Conservation (phyloP, 2,329 filamentous ascomycete species). For the Xylariomycetidae sp. region DNA sequence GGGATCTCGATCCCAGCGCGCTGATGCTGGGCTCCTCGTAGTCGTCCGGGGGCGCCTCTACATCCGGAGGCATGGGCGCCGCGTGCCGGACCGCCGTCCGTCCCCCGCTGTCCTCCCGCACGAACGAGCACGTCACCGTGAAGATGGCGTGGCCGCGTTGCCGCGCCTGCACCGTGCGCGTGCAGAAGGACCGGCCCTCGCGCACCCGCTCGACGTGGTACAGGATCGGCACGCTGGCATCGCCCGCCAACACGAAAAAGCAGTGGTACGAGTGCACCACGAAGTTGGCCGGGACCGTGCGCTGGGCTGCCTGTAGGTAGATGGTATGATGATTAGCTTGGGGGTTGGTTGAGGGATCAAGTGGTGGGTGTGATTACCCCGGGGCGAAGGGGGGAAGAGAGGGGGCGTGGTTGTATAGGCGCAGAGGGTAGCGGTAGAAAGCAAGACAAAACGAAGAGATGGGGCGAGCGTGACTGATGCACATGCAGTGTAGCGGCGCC, state of each 20-base stretch:
- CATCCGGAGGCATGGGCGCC: conserved; percentile 48
- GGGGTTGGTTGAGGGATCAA: no score
- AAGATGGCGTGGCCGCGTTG: conserved; percentile 89
- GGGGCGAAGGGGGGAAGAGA: no score
- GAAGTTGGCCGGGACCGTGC: conserved; percentile 77
- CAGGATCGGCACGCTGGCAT: conserved; percentile 77
- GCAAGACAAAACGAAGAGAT: no score
- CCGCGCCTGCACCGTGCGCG: conserved; percentile 90
- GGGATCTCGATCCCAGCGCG: conserved; percentile 37
- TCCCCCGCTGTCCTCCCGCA: conserved; percentile 57
- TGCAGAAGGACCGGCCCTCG: conserved; percentile 84
- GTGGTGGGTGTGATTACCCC: no score
- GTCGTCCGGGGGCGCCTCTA: conserved; percentile 34
- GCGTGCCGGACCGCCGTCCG: conserved; percentile 59
- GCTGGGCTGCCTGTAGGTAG: conserved; percentile 69
- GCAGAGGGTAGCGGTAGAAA: no score
- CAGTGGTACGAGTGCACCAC: conserved; percentile 95
- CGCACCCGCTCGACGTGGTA: conserved; percentile 95
- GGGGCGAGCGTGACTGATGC: no score
- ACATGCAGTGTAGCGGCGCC: no score
- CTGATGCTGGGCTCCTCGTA: conserved; percentile 35
- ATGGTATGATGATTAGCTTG: no score
- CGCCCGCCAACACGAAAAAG: conserved; percentile 94
- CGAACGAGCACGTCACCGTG: conserved; percentile 90
- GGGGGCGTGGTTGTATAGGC: no score